Base-by-base conservation (phyloP, 257 asterid genomes). In the Coffea eugenioides region DNA sequence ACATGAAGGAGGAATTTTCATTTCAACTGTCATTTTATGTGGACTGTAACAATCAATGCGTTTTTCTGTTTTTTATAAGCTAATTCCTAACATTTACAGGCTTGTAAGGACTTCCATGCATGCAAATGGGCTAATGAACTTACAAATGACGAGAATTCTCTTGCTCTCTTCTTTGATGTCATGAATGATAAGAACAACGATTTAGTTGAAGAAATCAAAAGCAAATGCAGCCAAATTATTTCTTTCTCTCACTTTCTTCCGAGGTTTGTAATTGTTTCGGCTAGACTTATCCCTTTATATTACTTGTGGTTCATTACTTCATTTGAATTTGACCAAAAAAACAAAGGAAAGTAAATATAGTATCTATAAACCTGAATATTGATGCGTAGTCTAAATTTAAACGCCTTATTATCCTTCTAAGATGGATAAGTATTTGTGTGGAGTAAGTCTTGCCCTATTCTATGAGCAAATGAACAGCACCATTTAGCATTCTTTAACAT, bases 221-320 rank as follows among this genome's bases (percentile, higher is more conserved):
- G 73, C 85, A 88, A 80, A 73, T 89, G 97, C 90, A 86, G 83
- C 74, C 89, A 85, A 65, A 83, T 94, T 80, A 87, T 94, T 74
- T 89, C 94, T 15, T 90, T 92, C 81, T 94, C 98, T 69, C 98
- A 94, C 90, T 92, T 94, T 82, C 84, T 94, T 77, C 98, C 98
- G 2, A 90, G 98, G 98, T 90, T 41, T 75, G 97, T 84, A 65
- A 66, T 76, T 31, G 16, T 31, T 23, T 23, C 43, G 67, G 43
- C 54, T 74, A 66, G 84, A 71, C 31, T 71, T 67, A 66, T 69
- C 56, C 16, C 15, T 71, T 57, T 13, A 6, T 10, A 73, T 72
- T 78, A 39, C 54, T 64, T 8, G 20, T 64, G 23, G 27, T 68
- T 54, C n/a, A 54, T 11, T 57, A 45, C 34, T 27, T 64, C 11